Evolutionary conservation across 257 asterid genomes (phyloP).

Genomic region (Vinca minor): DNA sequence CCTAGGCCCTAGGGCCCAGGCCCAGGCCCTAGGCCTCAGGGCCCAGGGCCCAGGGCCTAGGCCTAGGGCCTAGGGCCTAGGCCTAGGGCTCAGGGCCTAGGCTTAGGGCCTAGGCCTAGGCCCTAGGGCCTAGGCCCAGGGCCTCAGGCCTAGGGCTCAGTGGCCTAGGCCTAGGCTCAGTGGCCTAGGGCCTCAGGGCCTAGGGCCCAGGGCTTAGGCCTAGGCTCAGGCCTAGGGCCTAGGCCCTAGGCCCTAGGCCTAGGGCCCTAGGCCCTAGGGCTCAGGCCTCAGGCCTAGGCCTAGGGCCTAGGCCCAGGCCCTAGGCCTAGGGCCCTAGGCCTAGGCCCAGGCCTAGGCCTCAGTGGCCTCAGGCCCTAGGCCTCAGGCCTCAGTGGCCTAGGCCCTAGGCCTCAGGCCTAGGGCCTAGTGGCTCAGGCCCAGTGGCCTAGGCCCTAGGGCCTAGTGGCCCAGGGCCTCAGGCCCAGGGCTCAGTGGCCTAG

Average conservation of each 20-base stretch:
- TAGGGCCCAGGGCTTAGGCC: too few relatives aligned
- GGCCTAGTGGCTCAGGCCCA: background rate
- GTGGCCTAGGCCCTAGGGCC: too few relatives aligned
- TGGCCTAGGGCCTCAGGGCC: too few relatives aligned
- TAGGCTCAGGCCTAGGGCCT: too few relatives aligned
- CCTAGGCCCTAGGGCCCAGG: too few relatives aligned
- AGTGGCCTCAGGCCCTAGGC: background rate
- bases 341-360: background rate
- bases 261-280: background rate
- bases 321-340: background rate
- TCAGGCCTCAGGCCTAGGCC: constrained; percentile 3
- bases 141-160: too few relatives aligned
- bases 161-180: too few relatives aligned
- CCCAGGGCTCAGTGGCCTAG: too few relatives aligned
- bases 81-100: background rate
- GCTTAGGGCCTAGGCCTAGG: background rate
- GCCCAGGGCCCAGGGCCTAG: too few relatives aligned
- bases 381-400: background rate
- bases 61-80: background rate
- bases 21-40: too few relatives aligned
- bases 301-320: background rate
- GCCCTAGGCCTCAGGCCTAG: too few relatives aligned
- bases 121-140: too few relatives aligned
- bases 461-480: background rate
- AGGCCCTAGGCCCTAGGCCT: background rate